phyloP scores from a whole-genome alignment of 768 basidiomycete genomes.

The Daedaleopsis nitida region DNA sequence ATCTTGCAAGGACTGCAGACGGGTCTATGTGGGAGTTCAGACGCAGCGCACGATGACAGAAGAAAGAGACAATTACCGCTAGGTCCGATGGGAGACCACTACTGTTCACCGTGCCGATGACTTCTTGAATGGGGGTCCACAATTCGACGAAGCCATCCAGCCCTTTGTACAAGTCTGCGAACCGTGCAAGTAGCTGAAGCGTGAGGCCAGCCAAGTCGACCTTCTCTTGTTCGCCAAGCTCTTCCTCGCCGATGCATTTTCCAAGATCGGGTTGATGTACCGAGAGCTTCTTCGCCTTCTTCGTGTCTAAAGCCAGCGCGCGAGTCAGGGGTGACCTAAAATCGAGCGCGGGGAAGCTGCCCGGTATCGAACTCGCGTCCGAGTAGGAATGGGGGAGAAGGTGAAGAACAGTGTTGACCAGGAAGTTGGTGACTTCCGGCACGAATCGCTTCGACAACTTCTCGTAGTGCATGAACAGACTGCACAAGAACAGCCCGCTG shows the following conservation, averaged over 20 bases:
- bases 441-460: constrained; percentile 79
- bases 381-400: constrained; percentile 67
- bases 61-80: constrained; percentile 47
- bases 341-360: constrained; percentile 72
- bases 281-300: constrained; percentile 42
- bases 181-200: constrained; percentile 64
- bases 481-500: constrained; percentile 87
- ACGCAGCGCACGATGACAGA: neutral
- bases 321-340: constrained; percentile 52
- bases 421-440: constrained; percentile 88
- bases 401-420: constrained; percentile 68
- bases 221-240: constrained; percentile 59
- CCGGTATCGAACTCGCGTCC: constrained; percentile 54
- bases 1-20: constrained; percentile 47
- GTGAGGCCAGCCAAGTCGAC: constrained; percentile 66
- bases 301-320: constrained; percentile 41
- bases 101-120: constrained; percentile 57
- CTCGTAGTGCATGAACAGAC: constrained; percentile 86
- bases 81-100: constrained; percentile 50
- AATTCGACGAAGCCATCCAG: constrained; percentile 86
- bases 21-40: constrained; percentile 42
- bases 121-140: constrained; percentile 62
- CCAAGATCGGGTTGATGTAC: constrained; percentile 50
- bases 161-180: constrained; percentile 75
- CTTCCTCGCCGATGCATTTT: constrained; percentile 37